Evolutionary conservation across 73 alveolate genomes (phyloP), one percentile per base, ranked within the genome.

Genomic region (Symbiodinium pilosum): DNA sequence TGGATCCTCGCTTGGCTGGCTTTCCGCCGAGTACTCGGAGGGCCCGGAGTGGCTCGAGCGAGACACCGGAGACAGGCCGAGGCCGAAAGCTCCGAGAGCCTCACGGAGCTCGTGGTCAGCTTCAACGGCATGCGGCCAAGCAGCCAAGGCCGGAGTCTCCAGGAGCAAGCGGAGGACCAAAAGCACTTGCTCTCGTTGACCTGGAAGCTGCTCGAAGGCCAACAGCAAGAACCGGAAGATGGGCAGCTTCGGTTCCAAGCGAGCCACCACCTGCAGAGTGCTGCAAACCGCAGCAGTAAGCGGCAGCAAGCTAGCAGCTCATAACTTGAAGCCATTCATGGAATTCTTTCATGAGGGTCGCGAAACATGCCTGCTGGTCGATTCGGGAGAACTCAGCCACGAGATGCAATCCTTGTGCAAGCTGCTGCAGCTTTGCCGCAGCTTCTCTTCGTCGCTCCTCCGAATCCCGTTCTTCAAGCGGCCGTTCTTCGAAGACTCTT

Each of bases 191-290:
- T 64, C 81, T 28, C 81, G 40, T 0, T 16, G 0, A n/a, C n/a
- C n/a, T n/a, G n/a, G n/a, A 20, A 88, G 47, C 36, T 12, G 32
- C 86, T 64, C 86, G 43, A 64, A 41, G 16, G 87, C 95, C 38
- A 41, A 43, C 47, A 81, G 41, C 86, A 88, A 86, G 36, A 88
- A 41, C 7, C 40, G 95, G 68, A 88, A 36, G 73, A 88, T 56
- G 38, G 86, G 87, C 69, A 40, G 86, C 69, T 88, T 88, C 71
- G 95, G 95, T 36, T 64, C 87, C 95, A 88, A 41, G 14, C 71
- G 39, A 18, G 30, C 32, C 39, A 64, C 39, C 12, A 9, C 81
- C 81, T 64, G 20, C 59, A 47, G 21, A 47, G 59, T 47, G 6
- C 21, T 47, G 59, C 59, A 47, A 14, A 47, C 21, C 59, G 14